Evolutionary conservation across 495 filamentous ascomycete species (phyloP).

Genomic region (Xylaria bambusicola): DNA sequence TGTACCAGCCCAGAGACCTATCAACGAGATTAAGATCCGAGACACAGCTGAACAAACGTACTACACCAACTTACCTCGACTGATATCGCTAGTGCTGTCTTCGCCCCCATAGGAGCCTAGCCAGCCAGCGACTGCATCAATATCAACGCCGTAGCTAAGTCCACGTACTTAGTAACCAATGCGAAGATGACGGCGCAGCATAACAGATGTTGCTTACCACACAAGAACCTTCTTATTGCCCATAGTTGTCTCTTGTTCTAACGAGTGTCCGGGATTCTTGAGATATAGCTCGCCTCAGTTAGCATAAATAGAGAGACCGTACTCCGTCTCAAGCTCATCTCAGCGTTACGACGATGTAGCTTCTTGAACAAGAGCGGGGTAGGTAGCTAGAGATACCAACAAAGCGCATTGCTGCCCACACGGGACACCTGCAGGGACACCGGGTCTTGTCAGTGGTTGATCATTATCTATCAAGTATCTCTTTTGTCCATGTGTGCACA

Average conservation of each 20-base stretch:
- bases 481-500: too few species aligned
- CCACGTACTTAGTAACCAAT: slow-evolving; percentile 8
- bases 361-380: too few species aligned
- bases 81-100: slow-evolving; percentile 54
- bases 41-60: neutral
- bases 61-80: slow-evolving; percentile 37
- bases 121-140: slow-evolving; percentile 53
- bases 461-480: too few species aligned
- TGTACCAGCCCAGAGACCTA: slow-evolving; percentile 72
- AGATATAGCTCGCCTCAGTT: too few species aligned
- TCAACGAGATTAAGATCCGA: neutral
- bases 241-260: slow-evolving; percentile 37
- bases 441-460: too few species aligned
- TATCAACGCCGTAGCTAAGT: slow-evolving; percentile 42
- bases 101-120: slow-evolving; percentile 36
- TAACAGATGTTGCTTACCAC: slow-evolving; percentile 22
- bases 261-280: too few species aligned
- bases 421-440: too few species aligned
- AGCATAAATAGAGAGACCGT: too few species aligned
- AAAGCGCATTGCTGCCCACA: too few species aligned
- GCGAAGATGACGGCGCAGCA: neutral
- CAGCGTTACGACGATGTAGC: too few species aligned
- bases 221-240: slow-evolving; percentile 63
- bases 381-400: too few species aligned
- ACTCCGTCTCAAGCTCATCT: too few species aligned